Evolutionary conservation across 306 rosid genomes (phyloP).

Genomic region (Vigna trinervia): DNA sequence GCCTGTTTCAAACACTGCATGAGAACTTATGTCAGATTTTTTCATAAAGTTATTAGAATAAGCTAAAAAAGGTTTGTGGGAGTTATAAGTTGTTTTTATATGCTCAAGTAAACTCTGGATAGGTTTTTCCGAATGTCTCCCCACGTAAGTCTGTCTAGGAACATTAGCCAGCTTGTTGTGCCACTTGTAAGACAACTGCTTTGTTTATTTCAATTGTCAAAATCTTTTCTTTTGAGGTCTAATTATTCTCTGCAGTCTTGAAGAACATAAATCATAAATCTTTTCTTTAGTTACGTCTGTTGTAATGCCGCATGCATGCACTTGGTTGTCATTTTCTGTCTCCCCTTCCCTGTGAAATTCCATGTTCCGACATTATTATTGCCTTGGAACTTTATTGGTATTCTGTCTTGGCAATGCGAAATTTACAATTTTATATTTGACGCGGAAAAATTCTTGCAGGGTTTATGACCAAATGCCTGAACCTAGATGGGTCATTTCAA

Average conservation of each 20-base stretch:
- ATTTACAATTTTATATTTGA: background rate
- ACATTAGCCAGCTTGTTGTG: conserved; percentile 18
- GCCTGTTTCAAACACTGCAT: background rate
- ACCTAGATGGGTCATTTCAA: conserved; percentile 97
- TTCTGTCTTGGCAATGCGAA: background rate
- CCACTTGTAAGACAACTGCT: background rate
- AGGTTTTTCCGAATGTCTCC: background rate
- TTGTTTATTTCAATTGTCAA: background rate
- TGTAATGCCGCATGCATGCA: background rate
- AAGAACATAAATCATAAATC: background rate
- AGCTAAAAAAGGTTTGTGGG: background rate
- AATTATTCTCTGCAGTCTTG: conserved; percentile 10
- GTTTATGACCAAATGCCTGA: conserved; percentile 99
- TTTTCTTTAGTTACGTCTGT: background rate
- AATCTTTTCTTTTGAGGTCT: background rate
- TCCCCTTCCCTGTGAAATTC: background rate
- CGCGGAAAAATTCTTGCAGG: conserved; percentile 57
- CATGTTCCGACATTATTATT: background rate
- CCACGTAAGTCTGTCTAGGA: background rate
- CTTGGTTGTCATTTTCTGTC: background rate
- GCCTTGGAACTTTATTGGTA: conserved; percentile 3
- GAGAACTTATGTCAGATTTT: background rate
- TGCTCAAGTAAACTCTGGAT: background rate
- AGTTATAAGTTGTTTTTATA: background rate
- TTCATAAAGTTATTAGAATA: background rate